phyloP scores from a whole-genome alignment of 495 filamentous ascomycete genomes.

The Neurospora sp. region DNA sequence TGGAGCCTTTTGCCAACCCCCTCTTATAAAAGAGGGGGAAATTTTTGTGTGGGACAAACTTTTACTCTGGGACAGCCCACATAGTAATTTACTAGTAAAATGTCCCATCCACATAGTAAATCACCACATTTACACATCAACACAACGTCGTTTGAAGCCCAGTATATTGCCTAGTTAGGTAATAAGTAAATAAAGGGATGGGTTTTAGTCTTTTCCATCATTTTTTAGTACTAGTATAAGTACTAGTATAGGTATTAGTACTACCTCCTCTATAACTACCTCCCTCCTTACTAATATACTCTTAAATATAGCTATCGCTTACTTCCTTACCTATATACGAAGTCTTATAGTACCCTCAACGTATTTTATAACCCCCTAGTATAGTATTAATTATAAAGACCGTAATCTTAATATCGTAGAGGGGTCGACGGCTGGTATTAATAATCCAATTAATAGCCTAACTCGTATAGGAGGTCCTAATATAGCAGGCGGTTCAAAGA shows the following conservation, averaged over 20 bases:
- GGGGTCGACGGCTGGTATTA: fast-evolving
- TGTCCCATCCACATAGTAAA: not conserved
- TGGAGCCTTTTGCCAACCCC: not conserved
- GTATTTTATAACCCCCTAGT: not conserved
- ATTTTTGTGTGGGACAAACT: not conserved
- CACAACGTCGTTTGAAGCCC: fast-evolving
- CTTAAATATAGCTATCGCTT: not conserved
- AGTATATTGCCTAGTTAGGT: not conserved
- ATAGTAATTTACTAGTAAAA: not conserved
- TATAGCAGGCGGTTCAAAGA: no score
- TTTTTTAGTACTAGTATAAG: not conserved
- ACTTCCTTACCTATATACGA: not conserved
- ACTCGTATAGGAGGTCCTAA: no score
- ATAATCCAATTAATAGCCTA: no score
- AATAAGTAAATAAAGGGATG: not conserved
- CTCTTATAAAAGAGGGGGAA: not conserved
- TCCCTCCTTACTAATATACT: not conserved
- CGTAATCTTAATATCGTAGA: fast-evolving
- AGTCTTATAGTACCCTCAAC: not conserved
- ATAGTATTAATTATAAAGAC: not conserved
- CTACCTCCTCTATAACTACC: not conserved
- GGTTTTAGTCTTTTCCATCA: not conserved
- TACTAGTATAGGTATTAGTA: not conserved
- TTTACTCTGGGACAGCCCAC: not conserved
- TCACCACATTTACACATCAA: not conserved